phyloP scores from a whole-genome alignment of 1,284 basidiomycete species.

The Cutaneotrichosporon mucoides region DNA sequence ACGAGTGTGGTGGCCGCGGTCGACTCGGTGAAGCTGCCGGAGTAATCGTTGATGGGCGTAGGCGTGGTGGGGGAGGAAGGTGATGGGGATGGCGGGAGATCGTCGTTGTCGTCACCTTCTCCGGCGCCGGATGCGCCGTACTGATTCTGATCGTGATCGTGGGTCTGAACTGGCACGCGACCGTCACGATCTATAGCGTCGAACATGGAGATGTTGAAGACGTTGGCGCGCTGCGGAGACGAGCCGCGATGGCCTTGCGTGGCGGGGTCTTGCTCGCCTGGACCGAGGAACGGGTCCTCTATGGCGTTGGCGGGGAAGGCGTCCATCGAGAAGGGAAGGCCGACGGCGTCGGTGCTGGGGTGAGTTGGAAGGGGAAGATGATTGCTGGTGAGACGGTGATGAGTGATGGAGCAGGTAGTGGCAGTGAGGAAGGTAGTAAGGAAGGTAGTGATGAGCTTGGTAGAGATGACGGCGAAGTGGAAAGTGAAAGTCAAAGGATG shows the following conservation, averaged over 20 bases:
- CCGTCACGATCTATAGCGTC: background rate
- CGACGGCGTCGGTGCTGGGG: background rate
- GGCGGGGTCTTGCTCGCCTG: background rate
- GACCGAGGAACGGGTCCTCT: conserved; percentile 11
- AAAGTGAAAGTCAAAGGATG: too few species aligned
- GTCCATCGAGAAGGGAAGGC: background rate
- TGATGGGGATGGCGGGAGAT: background rate
- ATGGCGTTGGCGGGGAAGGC: conserved; percentile 14
- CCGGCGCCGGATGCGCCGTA: background rate
- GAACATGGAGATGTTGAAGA: background rate
- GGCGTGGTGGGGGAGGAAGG: background rate
- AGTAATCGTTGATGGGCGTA: background rate
- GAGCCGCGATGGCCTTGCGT: background rate
- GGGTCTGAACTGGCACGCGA: too few species aligned
- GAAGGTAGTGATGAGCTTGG: too few species aligned
- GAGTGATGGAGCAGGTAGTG: too few species aligned
- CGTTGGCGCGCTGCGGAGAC: background rate
- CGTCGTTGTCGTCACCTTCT: background rate
- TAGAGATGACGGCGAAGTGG: too few species aligned
- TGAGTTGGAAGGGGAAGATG: too few species aligned
- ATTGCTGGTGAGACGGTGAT: too few species aligned
- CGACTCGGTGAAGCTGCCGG: too few species aligned
- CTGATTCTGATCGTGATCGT: background rate
- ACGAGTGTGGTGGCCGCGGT: background rate
- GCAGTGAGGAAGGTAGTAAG: too few species aligned